Percentiles rank a stretch among this genome's conserved stretches.
Evolutionary conservation across 108 stramenopile genomes (phyloP).

Genomic region (Phaeodactylum tricornutum): DNA sequence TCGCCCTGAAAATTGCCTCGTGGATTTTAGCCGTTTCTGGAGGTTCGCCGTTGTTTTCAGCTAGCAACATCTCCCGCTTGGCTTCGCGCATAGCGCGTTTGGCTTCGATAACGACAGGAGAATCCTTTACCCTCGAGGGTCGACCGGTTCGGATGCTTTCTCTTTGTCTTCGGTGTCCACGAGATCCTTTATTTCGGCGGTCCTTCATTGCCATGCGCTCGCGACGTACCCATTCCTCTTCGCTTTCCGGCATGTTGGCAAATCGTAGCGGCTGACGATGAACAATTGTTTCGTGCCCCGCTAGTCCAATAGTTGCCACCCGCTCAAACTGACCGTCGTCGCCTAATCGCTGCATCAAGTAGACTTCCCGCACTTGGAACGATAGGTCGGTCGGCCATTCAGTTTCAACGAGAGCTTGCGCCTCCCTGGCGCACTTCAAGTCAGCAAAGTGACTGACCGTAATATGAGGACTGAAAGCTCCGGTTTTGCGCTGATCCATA

Average conservation of each 20-base stretch:
- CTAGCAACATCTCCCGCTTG: slow-evolving; percentile 34
- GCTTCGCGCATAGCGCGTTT: slow-evolving; percentile 36
- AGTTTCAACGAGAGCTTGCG: slow-evolving; percentile 29
- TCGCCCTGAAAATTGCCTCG: no score
- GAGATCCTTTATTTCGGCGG: slow-evolving; percentile 28
- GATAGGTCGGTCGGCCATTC: slow-evolving; percentile 6
- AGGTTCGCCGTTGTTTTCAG: no score
- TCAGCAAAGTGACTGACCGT: slow-evolving; percentile 64
- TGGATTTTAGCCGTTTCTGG: no score
- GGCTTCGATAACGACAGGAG: slow-evolving; percentile 29
- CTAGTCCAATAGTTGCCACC: slow-evolving; percentile 32
- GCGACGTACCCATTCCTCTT: slow-evolving; percentile 63
- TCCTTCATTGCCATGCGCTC: slow-evolving; percentile 60
- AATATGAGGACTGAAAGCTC: slow-evolving; percentile 59
- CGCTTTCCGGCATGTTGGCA: slow-evolving; percentile 51
- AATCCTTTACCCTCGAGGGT: slow-evolving; percentile 21
- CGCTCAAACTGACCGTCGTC: slow-evolving; percentile 72
- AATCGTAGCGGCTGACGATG: slow-evolving; percentile 42
- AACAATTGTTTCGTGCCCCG: slow-evolving; percentile 8
- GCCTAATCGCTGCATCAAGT: slow-evolving; percentile 46
- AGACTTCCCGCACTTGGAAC: slow-evolving; percentile 49
- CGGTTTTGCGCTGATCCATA: slow-evolving; percentile 28
- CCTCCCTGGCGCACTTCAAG: slow-evolving; percentile 36
- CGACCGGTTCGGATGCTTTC: slow-evolving; percentile 3
- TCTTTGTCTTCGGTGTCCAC: slow-evolving; percentile 8